Evolutionary conservation across 2,329 filamentous ascomycete species (phyloP), one percentile per base, ranked within the genome.

Genomic region (Blastomyces percursus): DNA sequence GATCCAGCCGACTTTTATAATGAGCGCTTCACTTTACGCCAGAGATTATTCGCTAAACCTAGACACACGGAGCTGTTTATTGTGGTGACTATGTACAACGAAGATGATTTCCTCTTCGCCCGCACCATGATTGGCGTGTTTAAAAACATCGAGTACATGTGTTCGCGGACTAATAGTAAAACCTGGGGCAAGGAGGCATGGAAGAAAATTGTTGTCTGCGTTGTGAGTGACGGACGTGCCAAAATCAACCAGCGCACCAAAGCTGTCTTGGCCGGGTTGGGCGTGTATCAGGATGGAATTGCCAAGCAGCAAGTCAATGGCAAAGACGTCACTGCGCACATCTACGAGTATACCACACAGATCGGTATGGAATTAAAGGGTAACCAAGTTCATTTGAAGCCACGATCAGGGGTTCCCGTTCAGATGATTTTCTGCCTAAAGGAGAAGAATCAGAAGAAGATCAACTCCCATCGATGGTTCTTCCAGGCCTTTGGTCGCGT

Each of bases 381-480:
- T 69, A 88, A 89, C 64, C 84, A 96, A 51, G 93, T 97, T 9
- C 83, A 87, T 57, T 81, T 97, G 59, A 90, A 94, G 66, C 87
- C 88, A 56, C 90, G 91, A 71, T 88, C 82, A 6, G 84, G 89
- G 64, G 91, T 94, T 65, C 93, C 94, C 0, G 90, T 99, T 1
- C 94, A 99, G 78, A 88, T 99, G 80, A 84, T 99, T 4, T 99
- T 99, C 80, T 99, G 94, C 75, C 77, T 99, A 65, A 99, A 99
- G 80, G 94, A 99, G 74, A 97, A 96, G 84, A 99, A 99, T 74
- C 92, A 96, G 79, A 99, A 99, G 81, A 99, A 99, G 82, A 99
- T 99, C 84, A 99, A 99, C 74, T 97, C 94, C 0, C 94, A 99
- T 75, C 83, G 94, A 74, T 99, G 94, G 94, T 97, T 99, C 79